Percentiles rank a stretch among this genome's conserved stretches.
These are phyloP conservation scores for Myotisia sp. DNA, from an alignment of 2,329 filamentous ascomycete species.

Conservation along the genomic window DNA sequence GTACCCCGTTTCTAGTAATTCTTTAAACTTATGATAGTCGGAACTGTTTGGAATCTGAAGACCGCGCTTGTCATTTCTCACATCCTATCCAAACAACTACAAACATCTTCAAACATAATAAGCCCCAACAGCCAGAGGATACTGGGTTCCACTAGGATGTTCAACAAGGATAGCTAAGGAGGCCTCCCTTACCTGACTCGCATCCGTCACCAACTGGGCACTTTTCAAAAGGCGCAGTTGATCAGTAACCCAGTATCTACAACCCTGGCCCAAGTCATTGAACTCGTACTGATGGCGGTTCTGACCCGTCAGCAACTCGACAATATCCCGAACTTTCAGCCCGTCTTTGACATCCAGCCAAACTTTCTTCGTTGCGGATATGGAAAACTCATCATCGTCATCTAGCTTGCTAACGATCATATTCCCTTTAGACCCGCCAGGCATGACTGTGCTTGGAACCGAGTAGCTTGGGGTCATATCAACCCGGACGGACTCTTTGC, in stretches of 20 bases:
- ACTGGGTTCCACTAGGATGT: not conserved
- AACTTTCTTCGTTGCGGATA: slow-evolving; percentile 7
- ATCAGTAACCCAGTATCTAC: slow-evolving; percentile 12
- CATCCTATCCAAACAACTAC: no score
- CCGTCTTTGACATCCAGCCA: slow-evolving; percentile 7
- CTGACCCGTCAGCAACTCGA: slow-evolving; percentile 9
- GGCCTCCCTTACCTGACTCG: not conserved
- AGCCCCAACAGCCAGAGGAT: no score
- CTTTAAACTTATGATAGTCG: no score
- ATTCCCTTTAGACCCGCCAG: slow-evolving; percentile 15
- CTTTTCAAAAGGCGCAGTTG: slow-evolving; percentile 12
- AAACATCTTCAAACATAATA: no score
- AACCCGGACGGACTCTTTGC: slow-evolving; percentile 13
- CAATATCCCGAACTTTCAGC: slow-evolving; percentile 7
- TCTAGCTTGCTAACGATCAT: slow-evolving; percentile 12
- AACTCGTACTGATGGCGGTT: slow-evolving; percentile 16
- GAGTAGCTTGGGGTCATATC: slow-evolving; percentile 15
- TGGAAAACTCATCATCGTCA: not conserved
- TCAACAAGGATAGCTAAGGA: not conserved
- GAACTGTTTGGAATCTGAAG: no score
- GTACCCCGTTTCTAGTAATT: no score
- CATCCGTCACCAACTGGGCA: not conserved
- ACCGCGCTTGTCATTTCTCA: no score
- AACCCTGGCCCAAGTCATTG: slow-evolving; percentile 13
- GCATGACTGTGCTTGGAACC: slow-evolving; percentile 11